These are phyloP conservation scores for Colletotrichum acutatum DNA, from an alignment of 2,329 filamentous ascomycete genomes.

Conservation along the genomic window DNA sequence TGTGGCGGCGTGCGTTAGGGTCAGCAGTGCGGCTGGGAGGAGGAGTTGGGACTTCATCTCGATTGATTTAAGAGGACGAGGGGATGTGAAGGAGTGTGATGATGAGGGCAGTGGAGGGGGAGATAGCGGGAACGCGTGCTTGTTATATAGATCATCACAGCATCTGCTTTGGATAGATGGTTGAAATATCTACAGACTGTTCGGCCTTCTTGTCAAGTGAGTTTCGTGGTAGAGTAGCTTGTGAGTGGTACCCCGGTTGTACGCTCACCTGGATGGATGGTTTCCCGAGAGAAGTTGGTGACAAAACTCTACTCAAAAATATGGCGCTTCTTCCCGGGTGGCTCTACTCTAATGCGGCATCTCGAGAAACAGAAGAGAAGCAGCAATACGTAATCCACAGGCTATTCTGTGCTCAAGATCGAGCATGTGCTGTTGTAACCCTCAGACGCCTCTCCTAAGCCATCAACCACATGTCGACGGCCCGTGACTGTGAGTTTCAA, in stretches of 20 bases:
- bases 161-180: not conserved
- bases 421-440: not conserved
- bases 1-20: not conserved
- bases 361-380: not conserved
- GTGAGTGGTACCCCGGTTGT: not conserved
- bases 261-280: not conserved
- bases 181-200: not conserved
- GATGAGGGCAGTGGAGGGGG: not conserved
- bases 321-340: not conserved
- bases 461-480: not conserved
- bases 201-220: not conserved
- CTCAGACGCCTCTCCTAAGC: not conserved
- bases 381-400: not conserved
- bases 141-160: not conserved
- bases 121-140: not conserved
- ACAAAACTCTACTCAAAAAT: not conserved
- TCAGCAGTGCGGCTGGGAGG: slow-evolving; percentile 16
- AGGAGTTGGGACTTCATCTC: slow-evolving; percentile 21
- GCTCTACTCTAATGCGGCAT: not conserved
- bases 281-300: not conserved
- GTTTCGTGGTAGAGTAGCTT: not conserved
- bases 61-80: not conserved
- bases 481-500: not conserved
- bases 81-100: not conserved
- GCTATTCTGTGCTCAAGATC: not conserved